Percentiles rank a stretch among this genome's conserved stretches.
phyloP scores from a whole-genome alignment of 2,329 filamentous ascomycete genomes.

The Graphilbum sp. region DNA sequence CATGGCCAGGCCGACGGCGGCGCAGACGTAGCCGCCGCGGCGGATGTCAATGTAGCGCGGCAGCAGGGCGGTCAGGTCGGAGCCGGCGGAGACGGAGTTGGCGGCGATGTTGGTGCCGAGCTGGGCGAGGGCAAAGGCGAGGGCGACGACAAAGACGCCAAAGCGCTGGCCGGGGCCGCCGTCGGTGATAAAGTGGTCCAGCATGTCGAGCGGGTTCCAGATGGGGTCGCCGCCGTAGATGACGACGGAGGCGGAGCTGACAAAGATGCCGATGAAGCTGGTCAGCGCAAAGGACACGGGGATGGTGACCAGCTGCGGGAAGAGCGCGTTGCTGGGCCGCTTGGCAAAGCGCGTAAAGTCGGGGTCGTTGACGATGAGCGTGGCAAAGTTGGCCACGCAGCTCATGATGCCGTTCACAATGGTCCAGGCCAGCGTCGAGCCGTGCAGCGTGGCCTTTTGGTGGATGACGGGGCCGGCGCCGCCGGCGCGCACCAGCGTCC shows the following conservation, averaged over 20 bases:
- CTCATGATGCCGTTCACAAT: constrained; percentile 78
- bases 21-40: constrained; percentile 75
- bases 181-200: constrained; percentile 51
- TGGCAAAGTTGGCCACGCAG: constrained; percentile 80
- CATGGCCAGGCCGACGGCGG: constrained; percentile 64
- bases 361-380: constrained; percentile 66
- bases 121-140: constrained; percentile 61
- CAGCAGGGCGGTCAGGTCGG: constrained; percentile 65
- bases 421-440: constrained; percentile 49
- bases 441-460: constrained; percentile 23
- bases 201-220: constrained; percentile 56
- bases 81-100: constrained; percentile 70
- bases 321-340: constrained; percentile 60
- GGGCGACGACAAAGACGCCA: constrained; percentile 57
- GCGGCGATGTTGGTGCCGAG: constrained; percentile 78
- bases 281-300: constrained; percentile 55
- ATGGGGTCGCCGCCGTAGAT: constrained; percentile 47
- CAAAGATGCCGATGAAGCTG: constrained; percentile 69
- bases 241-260: constrained; percentile 55
- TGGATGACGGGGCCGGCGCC: constrained; percentile 71
- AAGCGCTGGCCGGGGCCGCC: constrained; percentile 53
- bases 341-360: constrained; percentile 74
- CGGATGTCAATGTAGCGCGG: constrained; percentile 74
- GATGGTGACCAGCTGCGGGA: constrained; percentile 65
- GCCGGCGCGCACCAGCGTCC: constrained; percentile 66